These are phyloP conservation scores for Gaultheria prostrata DNA, from an alignment of 148 eudicot species.

Conservation along the genomic window DNA sequence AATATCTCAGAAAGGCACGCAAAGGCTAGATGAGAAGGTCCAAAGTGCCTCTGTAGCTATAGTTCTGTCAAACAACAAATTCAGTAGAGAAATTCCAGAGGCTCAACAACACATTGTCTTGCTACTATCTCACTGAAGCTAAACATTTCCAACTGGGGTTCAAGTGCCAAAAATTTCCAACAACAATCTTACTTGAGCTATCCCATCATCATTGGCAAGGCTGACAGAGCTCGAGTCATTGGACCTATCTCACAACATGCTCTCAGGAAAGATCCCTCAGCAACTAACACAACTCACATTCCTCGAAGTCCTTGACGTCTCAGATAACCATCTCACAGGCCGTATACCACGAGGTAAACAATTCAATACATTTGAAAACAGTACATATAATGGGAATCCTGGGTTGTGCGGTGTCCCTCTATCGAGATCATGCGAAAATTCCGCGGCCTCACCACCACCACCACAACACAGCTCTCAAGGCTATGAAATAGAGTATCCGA, in stretches of 20 bases:
- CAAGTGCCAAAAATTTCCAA: too few relatives aligned
- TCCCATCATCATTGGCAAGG: neutral
- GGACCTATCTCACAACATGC: neutral
- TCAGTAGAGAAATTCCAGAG: neutral
- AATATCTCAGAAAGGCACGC: constrained; percentile 31
- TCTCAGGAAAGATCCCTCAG: neutral
- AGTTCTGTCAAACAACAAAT: neutral
- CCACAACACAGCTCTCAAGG: neutral
- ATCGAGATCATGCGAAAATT: neutral
- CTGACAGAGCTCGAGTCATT: neutral
- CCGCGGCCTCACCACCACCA: neutral
- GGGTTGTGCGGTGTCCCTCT: constrained; percentile 30
- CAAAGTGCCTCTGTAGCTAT: neutral
- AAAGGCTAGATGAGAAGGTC: neutral
- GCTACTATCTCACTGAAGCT: neutral
- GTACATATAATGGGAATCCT: neutral
- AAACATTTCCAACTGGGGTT: neutral
- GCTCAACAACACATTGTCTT: too few relatives aligned
- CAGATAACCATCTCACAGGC: neutral
- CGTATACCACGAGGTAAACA: neutral
- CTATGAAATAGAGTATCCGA: neutral
- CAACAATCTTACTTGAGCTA: neutral
- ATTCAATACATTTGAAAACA: neutral
- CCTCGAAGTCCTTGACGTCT: neutral
- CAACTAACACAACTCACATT: neutral